Evolutionary conservation across 2,329 filamentous ascomycete species (phyloP).

Genomic region (Fusarium vanettenii): DNA sequence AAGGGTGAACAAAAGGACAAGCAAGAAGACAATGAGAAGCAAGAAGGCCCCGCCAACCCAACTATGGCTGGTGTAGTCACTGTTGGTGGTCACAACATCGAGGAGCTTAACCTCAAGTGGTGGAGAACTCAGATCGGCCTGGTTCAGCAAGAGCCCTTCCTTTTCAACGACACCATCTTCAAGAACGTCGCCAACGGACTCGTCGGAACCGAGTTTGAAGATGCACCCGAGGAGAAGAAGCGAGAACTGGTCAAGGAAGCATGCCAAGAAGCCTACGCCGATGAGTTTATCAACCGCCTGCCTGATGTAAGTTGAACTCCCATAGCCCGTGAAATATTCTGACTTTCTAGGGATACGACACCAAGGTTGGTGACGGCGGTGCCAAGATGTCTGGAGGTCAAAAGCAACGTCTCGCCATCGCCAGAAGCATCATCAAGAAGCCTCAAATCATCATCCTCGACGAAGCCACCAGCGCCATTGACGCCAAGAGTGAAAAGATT

Average conservation of each 20-base stretch:
- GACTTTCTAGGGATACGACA: constrained; percentile 54
- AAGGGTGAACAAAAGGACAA: not conserved
- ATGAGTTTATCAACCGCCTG: constrained; percentile 64
- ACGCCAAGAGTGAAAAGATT: constrained; percentile 51
- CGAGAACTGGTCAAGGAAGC: constrained; percentile 57
- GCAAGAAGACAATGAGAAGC: not conserved
- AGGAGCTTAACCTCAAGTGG: constrained; percentile 35
- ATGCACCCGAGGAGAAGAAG: constrained; percentile 53
- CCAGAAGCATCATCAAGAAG: constrained; percentile 63
- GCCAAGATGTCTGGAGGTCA: constrained; percentile 67
- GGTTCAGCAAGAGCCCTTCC: constrained; percentile 67
- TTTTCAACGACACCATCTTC: constrained; percentile 62
- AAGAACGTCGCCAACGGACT: constrained; percentile 62
- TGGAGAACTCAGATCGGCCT: constrained; percentile 44
- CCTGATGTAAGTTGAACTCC: constrained; percentile 55
- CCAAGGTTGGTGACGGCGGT: constrained; percentile 65
- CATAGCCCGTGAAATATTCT: too few species aligned
- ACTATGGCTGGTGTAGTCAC: constrained; percentile 8
- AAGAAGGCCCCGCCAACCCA: not conserved
- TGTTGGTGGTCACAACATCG: constrained; percentile 6
- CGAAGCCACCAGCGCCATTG: constrained; percentile 71
- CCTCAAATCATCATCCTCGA: constrained; percentile 74
- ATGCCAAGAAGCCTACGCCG: constrained; percentile 62
- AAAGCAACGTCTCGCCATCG: constrained; percentile 66
- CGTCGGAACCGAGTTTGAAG: constrained; percentile 50